Evolutionary conservation across 805 yeast species (phyloP).

Genomic region (Nakazawaea ishiwadae): DNA sequence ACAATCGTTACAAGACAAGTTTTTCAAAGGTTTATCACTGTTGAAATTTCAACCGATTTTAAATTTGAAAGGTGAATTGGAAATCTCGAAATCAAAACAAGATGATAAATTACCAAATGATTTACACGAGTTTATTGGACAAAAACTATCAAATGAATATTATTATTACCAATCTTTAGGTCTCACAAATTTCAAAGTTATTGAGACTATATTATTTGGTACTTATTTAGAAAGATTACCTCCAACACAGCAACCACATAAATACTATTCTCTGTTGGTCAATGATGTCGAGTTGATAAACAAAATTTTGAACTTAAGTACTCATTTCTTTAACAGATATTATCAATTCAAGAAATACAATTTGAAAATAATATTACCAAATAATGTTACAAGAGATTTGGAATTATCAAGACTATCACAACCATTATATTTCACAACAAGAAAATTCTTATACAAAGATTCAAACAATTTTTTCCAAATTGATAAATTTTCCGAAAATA

Average conservation of each 20-base stretch:
- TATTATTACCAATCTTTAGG: slow-evolving; percentile 81
- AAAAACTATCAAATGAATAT: slow-evolving; percentile 80
- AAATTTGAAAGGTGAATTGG: slow-evolving; percentile 63
- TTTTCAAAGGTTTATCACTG: slow-evolving; percentile 65
- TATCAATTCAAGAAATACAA: slow-evolving; percentile 70
- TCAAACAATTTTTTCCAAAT: no score
- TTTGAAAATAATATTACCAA: slow-evolving; percentile 31
- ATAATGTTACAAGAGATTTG: slow-evolving; percentile 18
- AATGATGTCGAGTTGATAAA: slow-evolving; percentile 45
- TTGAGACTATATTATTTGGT: slow-evolving; percentile 66
- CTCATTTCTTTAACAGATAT: slow-evolving; percentile 75
- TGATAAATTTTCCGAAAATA: slow-evolving; percentile 25
- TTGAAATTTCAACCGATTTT: slow-evolving; percentile 72
- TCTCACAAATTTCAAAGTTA: slow-evolving; percentile 54
- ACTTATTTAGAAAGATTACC: slow-evolving; percentile 59
- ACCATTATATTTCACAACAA: slow-evolving; percentile 38
- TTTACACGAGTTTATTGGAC: slow-evolving; percentile 76
- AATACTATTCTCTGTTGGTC: slow-evolving; percentile 54
- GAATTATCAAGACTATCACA: slow-evolving; percentile 48
- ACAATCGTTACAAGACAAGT: slow-evolving; percentile 43
- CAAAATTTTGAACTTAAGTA: slow-evolving; percentile 59
- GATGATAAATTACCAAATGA: slow-evolving; percentile 60
- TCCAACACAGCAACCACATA: slow-evolving; percentile 55
- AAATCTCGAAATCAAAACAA: slow-evolving; percentile 31
- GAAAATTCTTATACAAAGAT: slow-evolving; percentile 28